Base-by-base conservation (phyloP, 345 rosid species). In the Eucalyptus rudis region DNA sequence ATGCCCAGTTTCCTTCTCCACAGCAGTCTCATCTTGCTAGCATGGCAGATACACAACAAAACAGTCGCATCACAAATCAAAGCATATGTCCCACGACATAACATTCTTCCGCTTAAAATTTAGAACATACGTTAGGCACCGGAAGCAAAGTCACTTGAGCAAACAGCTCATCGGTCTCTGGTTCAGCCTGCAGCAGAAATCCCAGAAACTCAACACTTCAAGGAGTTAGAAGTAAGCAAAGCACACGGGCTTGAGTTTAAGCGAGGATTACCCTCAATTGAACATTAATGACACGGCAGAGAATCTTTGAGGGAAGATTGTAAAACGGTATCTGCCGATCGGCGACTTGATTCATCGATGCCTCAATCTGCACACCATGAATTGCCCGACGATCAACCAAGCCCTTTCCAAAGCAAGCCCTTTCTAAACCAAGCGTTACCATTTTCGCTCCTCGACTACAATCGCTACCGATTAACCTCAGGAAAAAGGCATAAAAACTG, bases 101-200 rank as follows among this genome's bases (percentile, higher is more conserved):
- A 50, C 20, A 47, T 68, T 80, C 51, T 51, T n/a, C 56, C 14
- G 2, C 19, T 71, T 36, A 36, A 76, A 36, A 24, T 76, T 6
- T 10, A 29, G 19, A 25, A 50, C 86, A 36, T 90, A 94, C 96
- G n/a, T 64, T 88, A 24, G 66, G 56, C 40, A 87, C 89, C 2
- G 95, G 96, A 90, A 91, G 91, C 89, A 95, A 89, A 86, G 91
- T 92, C 47, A 95, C 88, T 91, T 94, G 95, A 5, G 95, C 95
- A 89, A 90, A 94, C 83, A 95, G 92, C 91, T 95, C 96, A 86
- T 95, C 96, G 1, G 96, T 93, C 52, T 93, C 95, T 24, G 89
- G 92, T 89, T 95, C 96, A 8, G 95, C 95, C 96, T 95, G 90
- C 81, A 89, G n/a, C 13, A 15, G 27, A 56, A 64, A 49, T 17